phyloP scores from a whole-genome alignment of 352 stramenopile genomes.

The Phytophthora meadii region DNA sequence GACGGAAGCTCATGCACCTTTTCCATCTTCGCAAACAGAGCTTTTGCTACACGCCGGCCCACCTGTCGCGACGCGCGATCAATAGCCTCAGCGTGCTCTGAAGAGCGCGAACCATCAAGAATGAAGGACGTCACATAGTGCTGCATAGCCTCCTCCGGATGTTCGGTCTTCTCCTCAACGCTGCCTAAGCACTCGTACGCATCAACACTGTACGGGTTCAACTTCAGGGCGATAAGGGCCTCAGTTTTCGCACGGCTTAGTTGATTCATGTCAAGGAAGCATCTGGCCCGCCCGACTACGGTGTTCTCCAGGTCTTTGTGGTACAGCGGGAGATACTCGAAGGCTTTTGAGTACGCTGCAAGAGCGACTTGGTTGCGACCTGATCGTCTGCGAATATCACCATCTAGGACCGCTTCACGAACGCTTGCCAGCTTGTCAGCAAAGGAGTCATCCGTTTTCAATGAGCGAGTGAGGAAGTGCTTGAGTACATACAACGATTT shows the following conservation, averaged over 20 bases:
- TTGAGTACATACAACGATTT: conserved; percentile 73
- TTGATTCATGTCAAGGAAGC: conserved; percentile 62
- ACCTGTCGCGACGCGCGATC: conserved; percentile 75
- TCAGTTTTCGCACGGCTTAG: conserved; percentile 52
- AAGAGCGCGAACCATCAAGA: conserved; percentile 76
- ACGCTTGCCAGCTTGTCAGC: conserved; percentile 58
- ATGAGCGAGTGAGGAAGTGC: conserved; percentile 66
- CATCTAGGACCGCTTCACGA: conserved; percentile 61
- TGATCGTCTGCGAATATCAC: conserved; percentile 60
- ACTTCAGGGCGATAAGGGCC: conserved; percentile 52
- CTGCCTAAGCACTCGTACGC: conserved; percentile 76
- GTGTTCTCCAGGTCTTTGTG: conserved; percentile 67
- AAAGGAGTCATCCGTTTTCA: conserved; percentile 59
- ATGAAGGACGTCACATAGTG: conserved; percentile 87
- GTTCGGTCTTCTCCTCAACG: conserved; percentile 60
- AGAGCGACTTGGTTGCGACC: conserved; percentile 62
- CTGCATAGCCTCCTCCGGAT: conserved; percentile 77
- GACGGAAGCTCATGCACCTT: conserved; percentile 79
- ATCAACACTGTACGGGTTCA: conserved; percentile 74
- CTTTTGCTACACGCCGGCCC: conserved; percentile 68
- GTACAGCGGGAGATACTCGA: conserved; percentile 69
- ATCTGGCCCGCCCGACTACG: conserved; percentile 66
- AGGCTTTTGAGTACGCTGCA: conserved; percentile 63
- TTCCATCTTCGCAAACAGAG: conserved; percentile 74
- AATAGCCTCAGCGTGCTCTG: conserved; percentile 73